Conservation (phyloP, 768 basidiomycete species). For the Butyriboletus loyo region DNA sequence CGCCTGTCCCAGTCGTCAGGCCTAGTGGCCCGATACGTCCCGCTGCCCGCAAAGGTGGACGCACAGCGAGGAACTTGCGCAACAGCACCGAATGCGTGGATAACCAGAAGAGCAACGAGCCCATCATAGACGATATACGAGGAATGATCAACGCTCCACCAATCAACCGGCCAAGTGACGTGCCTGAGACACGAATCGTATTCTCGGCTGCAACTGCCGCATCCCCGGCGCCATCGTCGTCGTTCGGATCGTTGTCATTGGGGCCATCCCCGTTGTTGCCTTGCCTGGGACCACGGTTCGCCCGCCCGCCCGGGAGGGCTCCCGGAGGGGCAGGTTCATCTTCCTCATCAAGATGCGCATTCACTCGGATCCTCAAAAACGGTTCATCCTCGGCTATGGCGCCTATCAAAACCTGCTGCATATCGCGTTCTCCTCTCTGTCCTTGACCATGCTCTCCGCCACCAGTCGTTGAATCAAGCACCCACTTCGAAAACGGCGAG, state of each 20-base stretch:
- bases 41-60: slow-evolving; percentile 11
- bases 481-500: slow-evolving; percentile 39
- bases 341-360: slow-evolving; percentile 35
- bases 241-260: slow-evolving; percentile 9
- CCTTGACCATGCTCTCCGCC: slow-evolving; percentile 12
- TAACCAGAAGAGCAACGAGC: slow-evolving; percentile 51
- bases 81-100: slow-evolving; percentile 37
- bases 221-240: slow-evolving; percentile 22
- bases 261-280: slow-evolving; percentile 9
- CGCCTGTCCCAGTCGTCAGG: slow-evolving; percentile 10
- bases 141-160: slow-evolving; percentile 71
- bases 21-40: slow-evolving; percentile 16
- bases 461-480: slow-evolving; percentile 35
- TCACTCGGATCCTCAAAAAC: slow-evolving; percentile 27
- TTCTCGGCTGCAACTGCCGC: slow-evolving; percentile 54
- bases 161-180: slow-evolving; percentile 62
- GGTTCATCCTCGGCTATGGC: slow-evolving; percentile 28
- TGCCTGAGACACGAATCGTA: slow-evolving; percentile 53
- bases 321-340: slow-evolving; percentile 11
- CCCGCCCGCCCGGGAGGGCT: slow-evolving; percentile 11
- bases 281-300: slow-evolving; percentile 11
- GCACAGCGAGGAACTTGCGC: slow-evolving; percentile 25
- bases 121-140: slow-evolving; percentile 64
- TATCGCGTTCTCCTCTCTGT: slow-evolving; percentile 12
- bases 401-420: slow-evolving; percentile 24